Conservation (phyloP, 345 rosid genomes). For the Sapria himalayana region DNA sequence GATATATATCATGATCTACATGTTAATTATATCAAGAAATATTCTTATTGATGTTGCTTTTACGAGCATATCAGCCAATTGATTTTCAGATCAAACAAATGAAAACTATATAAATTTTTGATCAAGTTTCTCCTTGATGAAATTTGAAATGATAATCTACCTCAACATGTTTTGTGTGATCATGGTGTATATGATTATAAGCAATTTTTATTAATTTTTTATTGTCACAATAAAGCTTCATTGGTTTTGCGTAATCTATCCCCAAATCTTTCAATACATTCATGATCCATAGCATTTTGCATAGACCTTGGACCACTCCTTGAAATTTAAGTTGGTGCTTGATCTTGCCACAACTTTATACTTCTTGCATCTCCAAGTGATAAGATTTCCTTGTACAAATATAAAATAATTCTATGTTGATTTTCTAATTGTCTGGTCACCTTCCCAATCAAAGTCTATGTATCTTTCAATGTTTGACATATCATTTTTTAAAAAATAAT, state of each 20-base stretch:
- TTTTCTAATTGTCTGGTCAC: background rate
- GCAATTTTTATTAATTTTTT: too few species aligned
- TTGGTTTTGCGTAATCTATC: too few species aligned
- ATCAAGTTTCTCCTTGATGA: background rate
- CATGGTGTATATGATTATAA: background rate
- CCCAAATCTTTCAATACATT: too few species aligned
- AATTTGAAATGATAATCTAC: too few species aligned
- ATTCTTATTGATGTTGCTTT: background rate
- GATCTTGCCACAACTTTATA: too few species aligned
- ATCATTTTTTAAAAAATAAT: background rate
- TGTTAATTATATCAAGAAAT: background rate
- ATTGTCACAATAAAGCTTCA: background rate
- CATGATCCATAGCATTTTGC: too few species aligned
- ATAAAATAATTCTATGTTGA: too few species aligned
- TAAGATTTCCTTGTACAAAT: too few species aligned
- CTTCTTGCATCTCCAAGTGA: too few species aligned
- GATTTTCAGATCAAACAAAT: background rate
- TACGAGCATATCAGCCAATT: background rate
- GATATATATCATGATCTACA: background rate
- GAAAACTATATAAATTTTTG: background rate
- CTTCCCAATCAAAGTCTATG: background rate
- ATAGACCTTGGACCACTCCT: background rate
- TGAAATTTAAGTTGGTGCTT: background rate
- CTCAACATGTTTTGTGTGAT: too few species aligned
- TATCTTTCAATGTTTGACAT: background rate